Evolutionary conservation across 345 rosid species (phyloP).

Genomic region (Noccaea caerulescens): DNA sequence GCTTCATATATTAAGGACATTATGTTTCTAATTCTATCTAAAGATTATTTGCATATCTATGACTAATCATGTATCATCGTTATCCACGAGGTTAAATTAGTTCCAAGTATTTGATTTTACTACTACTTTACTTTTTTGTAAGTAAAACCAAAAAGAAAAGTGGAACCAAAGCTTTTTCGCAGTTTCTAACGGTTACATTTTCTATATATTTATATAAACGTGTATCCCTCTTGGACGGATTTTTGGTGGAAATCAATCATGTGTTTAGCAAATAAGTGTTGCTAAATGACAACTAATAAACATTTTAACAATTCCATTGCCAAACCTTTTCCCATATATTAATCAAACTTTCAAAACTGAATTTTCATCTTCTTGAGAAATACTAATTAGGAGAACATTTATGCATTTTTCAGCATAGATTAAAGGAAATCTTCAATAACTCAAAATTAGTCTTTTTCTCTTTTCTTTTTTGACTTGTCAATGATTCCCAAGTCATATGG

Average conservation of each 20-base stretch:
- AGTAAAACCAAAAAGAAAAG: conserved; percentile 10
- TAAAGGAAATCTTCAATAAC: no score
- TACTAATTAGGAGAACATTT: no score
- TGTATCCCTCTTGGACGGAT: conserved; percentile 1
- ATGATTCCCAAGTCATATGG: conserved; percentile 12
- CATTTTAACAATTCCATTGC: not conserved
- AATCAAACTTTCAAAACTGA: no score
- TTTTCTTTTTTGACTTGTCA: conserved; percentile 24
- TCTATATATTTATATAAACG: not conserved
- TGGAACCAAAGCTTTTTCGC: conserved; percentile 4
- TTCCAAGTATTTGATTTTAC: conserved; percentile 11
- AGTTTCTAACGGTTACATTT: conserved; percentile 34
- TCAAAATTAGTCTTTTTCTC: not conserved
- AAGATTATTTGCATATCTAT: not conserved
- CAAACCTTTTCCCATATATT: not conserved
- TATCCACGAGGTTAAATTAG: conserved; percentile 12
- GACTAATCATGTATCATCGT: not conserved
- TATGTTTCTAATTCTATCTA: no score
- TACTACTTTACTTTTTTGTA: not conserved
- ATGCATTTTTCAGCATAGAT: no score
- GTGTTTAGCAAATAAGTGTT: conserved; percentile 7
- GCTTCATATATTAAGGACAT: not conserved
- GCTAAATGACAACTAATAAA: not conserved
- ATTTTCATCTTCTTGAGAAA: no score
- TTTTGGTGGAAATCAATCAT: conserved; percentile 17